Evolutionary conservation across 2,329 filamentous ascomycete species (phyloP).

Genomic region (Xylariales sp.): DNA sequence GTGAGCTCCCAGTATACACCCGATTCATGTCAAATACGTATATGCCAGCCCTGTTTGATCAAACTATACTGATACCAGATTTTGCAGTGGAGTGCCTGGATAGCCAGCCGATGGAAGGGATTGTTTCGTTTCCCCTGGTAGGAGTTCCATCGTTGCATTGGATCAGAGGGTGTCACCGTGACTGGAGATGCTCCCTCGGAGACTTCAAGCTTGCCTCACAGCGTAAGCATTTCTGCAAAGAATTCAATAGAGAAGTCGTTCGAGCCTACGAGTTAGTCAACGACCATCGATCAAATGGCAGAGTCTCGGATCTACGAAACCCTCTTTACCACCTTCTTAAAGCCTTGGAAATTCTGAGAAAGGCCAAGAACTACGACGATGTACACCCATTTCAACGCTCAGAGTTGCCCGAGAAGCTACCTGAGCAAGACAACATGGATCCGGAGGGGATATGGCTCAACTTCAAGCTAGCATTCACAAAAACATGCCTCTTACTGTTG

Average conservation of each 20-base stretch:
- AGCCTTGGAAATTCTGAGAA: constrained; percentile 15
- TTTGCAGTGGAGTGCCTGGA: no score
- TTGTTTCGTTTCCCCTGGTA: not conserved
- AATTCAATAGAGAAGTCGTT: constrained; percentile 3
- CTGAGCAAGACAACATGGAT: constrained; percentile 1
- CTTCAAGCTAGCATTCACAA: constrained; percentile 4
- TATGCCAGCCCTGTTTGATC: no score
- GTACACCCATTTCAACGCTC: constrained; percentile 16
- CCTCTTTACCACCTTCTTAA: constrained; percentile 1
- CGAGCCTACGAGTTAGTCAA: constrained; percentile 3
- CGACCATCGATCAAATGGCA: not conserved
- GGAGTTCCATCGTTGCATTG: not conserved
- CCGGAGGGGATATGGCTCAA: constrained; percentile 10
- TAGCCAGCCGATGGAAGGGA: no score
- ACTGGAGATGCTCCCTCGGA: not conserved
- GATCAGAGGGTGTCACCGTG: not conserved
- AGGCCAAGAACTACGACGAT: constrained; percentile 19
- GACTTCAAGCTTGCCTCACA: not conserved
- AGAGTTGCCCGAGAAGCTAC: constrained; percentile 16
- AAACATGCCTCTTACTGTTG: not conserved
- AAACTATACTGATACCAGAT: no score
- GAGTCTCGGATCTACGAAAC: constrained; percentile 1
- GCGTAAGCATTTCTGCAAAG: constrained; percentile 2
- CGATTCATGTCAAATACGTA: no score
- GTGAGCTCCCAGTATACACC: not conserved